Percentiles rank a stretch among this genome's conserved stretches.
Evolutionary conservation across 768 basidiomycete species (phyloP).

Genomic region (Russula sp.): DNA sequence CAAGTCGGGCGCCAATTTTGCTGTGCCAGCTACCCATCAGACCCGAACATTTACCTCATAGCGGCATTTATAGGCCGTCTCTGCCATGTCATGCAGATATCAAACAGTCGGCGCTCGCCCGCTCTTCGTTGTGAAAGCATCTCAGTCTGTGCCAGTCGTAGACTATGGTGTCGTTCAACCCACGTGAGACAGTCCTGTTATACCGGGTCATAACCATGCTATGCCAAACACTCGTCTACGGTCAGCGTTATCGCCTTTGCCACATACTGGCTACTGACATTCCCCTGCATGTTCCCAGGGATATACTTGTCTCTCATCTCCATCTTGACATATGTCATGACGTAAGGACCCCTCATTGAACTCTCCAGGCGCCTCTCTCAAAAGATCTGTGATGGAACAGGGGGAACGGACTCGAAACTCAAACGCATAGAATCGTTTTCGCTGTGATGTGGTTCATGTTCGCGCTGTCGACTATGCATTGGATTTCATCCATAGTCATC

Average conservation of each 20-base stretch:
- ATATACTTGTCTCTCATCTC: constrained; percentile 10
- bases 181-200: background rate
- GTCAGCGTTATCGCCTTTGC: background rate
- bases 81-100: too few relatives aligned
- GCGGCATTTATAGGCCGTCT: too few relatives aligned
- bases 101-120: too few relatives aligned
- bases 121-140: background rate
- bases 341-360: background rate
- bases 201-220: constrained; percentile 5
- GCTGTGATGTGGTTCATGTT: constrained; percentile 1
- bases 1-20: too few relatives aligned
- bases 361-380: background rate
- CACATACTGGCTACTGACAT: background rate
- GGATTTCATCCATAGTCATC: background rate
- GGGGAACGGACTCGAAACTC: background rate
- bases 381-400: background rate
- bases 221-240: constrained; percentile 4
- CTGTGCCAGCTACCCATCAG: too few relatives aligned
- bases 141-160: constrained; percentile 2
- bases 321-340: background rate
- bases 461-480: constrained; percentile 1
- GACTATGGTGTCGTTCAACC: background rate
- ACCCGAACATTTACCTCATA: too few relatives aligned
- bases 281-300: background rate
- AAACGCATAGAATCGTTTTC: background rate